These are phyloP conservation scores for Marchantia paleacea DNA, from an alignment of 225 moss, liverwort and hornwort genomes.

Conservation along the genomic window DNA sequence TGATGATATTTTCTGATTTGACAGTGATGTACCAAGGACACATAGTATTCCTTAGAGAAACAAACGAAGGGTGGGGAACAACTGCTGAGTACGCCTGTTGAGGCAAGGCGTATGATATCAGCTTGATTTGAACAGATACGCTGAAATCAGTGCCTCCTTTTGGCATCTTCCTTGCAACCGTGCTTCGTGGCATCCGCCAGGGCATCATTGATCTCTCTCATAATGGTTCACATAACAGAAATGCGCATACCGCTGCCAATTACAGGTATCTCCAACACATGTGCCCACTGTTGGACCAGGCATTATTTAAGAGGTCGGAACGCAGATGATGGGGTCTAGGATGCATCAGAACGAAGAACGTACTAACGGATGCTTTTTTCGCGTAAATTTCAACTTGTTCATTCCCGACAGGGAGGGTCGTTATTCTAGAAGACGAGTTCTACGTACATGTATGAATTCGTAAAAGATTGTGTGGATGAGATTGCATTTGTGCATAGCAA, in stretches of 20 bases:
- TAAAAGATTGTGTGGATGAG: neutral
- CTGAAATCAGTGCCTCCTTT: neutral
- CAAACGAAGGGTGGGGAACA: neutral
- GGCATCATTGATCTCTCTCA: neutral
- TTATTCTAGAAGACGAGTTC: neutral
- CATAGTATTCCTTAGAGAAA: neutral
- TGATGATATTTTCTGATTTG: neutral
- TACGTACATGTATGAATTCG: neutral
- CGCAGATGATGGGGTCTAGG: neutral
- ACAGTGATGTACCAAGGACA: neutral
- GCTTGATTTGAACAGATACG: neutral
- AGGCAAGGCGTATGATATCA: neutral
- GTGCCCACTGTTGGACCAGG: neutral
- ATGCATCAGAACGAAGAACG: neutral
- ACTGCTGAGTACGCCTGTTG: neutral
- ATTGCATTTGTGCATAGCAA: no score
- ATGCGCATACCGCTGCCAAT: slow-evolving; percentile 80
- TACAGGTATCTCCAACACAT: slow-evolving; percentile 50
- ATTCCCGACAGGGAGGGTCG: neutral
- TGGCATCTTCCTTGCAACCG: neutral
- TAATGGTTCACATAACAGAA: slow-evolving; percentile 87
- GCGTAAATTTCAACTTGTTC: neutral
- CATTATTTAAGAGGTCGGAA: neutral
- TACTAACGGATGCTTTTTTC: neutral
- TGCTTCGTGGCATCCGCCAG: neutral